Evolutionary conservation across 805 yeast species (phyloP), one percentile per base, ranked within the genome.

Genomic region (Candida odintsovae): DNA sequence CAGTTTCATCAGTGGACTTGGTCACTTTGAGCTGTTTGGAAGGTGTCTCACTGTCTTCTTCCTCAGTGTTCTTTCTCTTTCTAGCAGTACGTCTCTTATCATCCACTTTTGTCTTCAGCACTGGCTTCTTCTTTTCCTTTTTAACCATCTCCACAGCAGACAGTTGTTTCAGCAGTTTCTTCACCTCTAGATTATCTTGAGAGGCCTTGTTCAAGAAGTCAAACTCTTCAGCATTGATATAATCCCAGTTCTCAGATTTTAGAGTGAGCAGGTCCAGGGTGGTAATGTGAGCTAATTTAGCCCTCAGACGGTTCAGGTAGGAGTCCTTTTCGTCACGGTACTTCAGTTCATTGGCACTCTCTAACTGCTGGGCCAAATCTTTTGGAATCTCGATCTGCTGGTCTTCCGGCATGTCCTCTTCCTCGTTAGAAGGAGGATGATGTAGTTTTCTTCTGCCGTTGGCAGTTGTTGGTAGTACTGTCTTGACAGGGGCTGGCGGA

Each of bases 241-340:
- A 53, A 28, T 61, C 61, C 63, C 63, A 59, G 33, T 54, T 54
- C 28, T 56, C 61, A 11, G 61, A 49, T 29, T 56, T 55, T 40
- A 53, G 19, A 13, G 58, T 39, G 4, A 61, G 42, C 6, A 58
- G 37, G 36, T 61, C 64, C 43, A 61, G 43, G 0, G 62, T 61
- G 5, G 63, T 50, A 40, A 58, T 53, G 41, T 61, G 63, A 1
- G 63, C 58, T 9, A 60, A 46, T 41, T 56, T 55, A 2, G 57
- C 39, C 41, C 43, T 59, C 13, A 60, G 42, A 19, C 51, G 47
- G 38, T 57, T 49, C 3, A 60, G 49, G 36, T 59, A 57, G 1
- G 44, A 19, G 45, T 54, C 56, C 50, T 57, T 60, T 46, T 56
- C 59, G 10, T 44, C 26, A 21, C 55, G 53, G 46, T 48, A 53